Evolutionary conservation across 805 yeast genomes (phyloP), one percentile per base, ranked within the genome.

Genomic region (Teunomyces stri): DNA sequence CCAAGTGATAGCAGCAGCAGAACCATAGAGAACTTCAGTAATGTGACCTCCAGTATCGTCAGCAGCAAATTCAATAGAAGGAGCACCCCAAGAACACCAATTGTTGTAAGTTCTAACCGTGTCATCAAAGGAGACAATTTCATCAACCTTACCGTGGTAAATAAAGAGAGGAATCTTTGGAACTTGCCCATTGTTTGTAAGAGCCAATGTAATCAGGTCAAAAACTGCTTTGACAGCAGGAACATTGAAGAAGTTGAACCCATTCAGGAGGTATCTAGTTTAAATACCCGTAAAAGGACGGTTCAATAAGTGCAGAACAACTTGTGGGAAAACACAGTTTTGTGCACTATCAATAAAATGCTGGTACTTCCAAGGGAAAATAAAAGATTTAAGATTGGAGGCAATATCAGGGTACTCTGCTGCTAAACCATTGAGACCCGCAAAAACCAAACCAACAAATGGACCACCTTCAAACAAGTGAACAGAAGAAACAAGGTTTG

Each of bases 351-450:
- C 3, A 7, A 11, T n/a, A n/a, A 48, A 40, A 1, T 4, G 7
- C 31, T 38, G 15, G 3, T 28, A 21, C 13, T 36, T 41, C 34
- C 40, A 46, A 35, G 47, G 42, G 12, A 27, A 20, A 10, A 56
- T 15, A 2, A 48, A 28, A 5, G 34, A 27, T 3, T 44, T 18
- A 20, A 54, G 40, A n/a, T 11, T 18, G 1, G 33, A 42, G 11
- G 41, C 27, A 11, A 62, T 43, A 3, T 48, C 58, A 5, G 72
- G 67, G 45, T 66, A 68, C 41, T 64, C 71, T 22, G 61, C 51
- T 16, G 55, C 48, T 43, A 69, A 56, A 2, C 75, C 74, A 20
- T 54, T 51, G 9, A 70, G 45, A 3, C 65, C 70, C 30, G 46
- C 44, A 3, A 66, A 60, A 21, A 57, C 57, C 18, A 69, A 54